phyloP scores from a whole-genome alignment of 2,329 filamentous ascomycete species.

The Aureobasidium namibiae region DNA sequence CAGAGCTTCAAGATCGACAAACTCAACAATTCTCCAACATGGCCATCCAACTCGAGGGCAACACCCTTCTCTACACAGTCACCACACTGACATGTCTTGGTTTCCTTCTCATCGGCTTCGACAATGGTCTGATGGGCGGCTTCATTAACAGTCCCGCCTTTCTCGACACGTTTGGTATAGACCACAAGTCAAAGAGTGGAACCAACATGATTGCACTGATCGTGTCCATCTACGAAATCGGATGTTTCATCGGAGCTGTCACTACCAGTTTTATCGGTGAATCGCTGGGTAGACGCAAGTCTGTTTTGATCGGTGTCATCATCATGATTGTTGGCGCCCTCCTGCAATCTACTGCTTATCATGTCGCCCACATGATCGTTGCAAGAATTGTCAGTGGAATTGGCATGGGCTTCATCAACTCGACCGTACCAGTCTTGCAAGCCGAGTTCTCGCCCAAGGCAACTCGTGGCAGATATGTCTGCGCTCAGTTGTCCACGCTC shows the following conservation, averaged over 20 bases:
- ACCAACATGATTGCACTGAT: conserved; percentile 36
- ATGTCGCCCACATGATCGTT: conserved; percentile 19
- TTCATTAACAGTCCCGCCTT: conserved; percentile 35
- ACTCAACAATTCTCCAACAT: background rate
- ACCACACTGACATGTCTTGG: conserved; percentile 39
- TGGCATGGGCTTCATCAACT: conserved; percentile 29
- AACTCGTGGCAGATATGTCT: conserved; percentile 32
- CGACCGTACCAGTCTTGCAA: conserved; percentile 37
- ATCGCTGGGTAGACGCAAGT: conserved; percentile 35
- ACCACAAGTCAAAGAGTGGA: conserved; percentile 27
- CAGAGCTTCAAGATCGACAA: background rate
- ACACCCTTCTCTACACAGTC: conserved; percentile 34
- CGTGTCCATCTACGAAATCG: conserved; percentile 41
- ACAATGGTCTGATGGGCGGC: conserved; percentile 20
- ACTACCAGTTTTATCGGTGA: conserved; percentile 36
- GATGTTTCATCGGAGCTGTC: conserved; percentile 37
- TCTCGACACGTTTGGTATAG: conserved; percentile 33
- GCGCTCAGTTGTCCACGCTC: conserved; percentile 40
- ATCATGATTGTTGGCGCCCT: conserved; percentile 32
- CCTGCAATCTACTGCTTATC: conserved; percentile 19
- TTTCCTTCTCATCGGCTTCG: conserved; percentile 39
- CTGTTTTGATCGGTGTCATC: conserved; percentile 34
- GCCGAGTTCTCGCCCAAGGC: conserved; percentile 32
- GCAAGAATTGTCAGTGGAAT: conserved; percentile 21
- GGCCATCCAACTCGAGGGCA: conserved; percentile 25